Percentiles rank a stretch among this genome's conserved stretches.
Evolutionary conservation across 1,139 yeast species (phyloP).

Genomic region (Magnusiomyces suaveolens): DNA sequence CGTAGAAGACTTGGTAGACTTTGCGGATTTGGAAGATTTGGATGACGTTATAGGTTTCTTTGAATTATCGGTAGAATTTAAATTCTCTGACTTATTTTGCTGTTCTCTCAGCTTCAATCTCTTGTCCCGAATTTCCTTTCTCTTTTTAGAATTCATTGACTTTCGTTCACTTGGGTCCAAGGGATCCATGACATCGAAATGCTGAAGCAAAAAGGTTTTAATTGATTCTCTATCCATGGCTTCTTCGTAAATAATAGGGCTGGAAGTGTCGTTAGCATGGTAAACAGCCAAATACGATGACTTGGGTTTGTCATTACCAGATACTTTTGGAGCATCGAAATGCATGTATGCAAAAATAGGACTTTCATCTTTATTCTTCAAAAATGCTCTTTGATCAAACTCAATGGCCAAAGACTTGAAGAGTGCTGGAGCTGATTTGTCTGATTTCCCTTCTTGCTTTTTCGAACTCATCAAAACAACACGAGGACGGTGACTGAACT

Average conservation of each 20-base stretch:
- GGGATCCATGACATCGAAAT: constrained; percentile 16
- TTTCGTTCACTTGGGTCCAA: constrained; percentile 13
- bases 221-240: constrained; percentile 28
- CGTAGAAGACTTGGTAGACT: too few species aligned
- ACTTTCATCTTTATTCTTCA: constrained; percentile 4
- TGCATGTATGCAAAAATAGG: constrained; percentile 1
- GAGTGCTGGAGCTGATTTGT: constrained; percentile 42
- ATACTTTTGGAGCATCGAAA: not conserved
- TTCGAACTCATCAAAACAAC: constrained; percentile 19
- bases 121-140: constrained; percentile 4
- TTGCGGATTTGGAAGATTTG: too few species aligned
- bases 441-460: not conserved
- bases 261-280: constrained; percentile 20
- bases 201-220: constrained; percentile 24
- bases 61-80: too few species aligned
- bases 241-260: constrained; percentile 26
- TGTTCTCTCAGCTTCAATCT: not conserved
- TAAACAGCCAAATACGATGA: constrained; percentile 22
- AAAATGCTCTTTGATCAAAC: constrained; percentile 31
- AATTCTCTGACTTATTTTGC: not conserved
- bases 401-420: constrained; percentile 71
- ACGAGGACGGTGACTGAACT: constrained; percentile 18
- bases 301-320: not conserved
- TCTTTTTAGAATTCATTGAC: constrained; percentile 11
- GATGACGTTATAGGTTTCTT: too few species aligned